These are phyloP conservation scores for barley (Hordeum vulgare) DNA, from an alignment of 176 grass and related monocot genomes.

Conservation along the genomic window DNA sequence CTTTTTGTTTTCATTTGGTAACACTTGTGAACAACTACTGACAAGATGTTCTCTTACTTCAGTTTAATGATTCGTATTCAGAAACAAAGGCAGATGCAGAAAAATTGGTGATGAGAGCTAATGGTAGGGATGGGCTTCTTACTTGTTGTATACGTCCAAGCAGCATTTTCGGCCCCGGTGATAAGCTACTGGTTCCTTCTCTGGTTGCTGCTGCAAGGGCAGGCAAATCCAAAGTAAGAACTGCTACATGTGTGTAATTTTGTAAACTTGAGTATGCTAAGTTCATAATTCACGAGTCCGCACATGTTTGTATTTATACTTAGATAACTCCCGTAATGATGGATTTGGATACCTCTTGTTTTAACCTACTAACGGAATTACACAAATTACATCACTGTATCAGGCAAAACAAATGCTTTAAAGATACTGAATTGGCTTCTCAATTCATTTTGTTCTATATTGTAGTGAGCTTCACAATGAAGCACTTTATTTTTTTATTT, in stretches of 20 bases:
- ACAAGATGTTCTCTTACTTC: constrained; percentile 43
- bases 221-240: constrained; percentile 88
- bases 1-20: constrained; percentile 11
- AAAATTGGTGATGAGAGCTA: constrained; percentile 82
- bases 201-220: constrained; percentile 81
- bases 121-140: constrained; percentile 77
- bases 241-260: neutral
- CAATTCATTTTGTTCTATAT: neutral
- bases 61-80: constrained; percentile 99
- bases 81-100: constrained; percentile 98
- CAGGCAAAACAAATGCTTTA: neutral
- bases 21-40: constrained; percentile 18
- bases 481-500: neutral
- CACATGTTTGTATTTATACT: neutral
- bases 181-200: constrained; percentile 92
- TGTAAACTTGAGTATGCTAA: constrained; percentile 6
- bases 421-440: neutral
- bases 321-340: neutral
- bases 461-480: neutral
- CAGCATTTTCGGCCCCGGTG: constrained; percentile 98
- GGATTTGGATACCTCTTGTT: neutral
- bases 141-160: constrained; percentile 98
- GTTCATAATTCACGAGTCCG: neutral
- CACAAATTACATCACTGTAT: neutral
- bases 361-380: neutral